These are phyloP conservation scores for Fusarium sp. DNA, from an alignment of 2,329 filamentous ascomycete genomes.

Conservation along the genomic window DNA sequence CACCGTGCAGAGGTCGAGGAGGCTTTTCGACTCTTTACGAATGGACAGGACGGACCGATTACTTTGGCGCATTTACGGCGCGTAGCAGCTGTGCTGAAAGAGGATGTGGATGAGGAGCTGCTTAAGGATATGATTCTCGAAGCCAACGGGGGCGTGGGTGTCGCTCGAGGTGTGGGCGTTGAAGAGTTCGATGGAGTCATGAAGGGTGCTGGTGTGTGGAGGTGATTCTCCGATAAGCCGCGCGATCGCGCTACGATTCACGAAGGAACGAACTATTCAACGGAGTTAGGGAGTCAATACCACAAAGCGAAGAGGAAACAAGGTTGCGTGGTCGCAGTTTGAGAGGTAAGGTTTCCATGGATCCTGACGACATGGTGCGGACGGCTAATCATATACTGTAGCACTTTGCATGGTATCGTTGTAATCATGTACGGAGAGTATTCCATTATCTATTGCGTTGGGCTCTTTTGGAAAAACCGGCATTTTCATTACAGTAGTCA, in stretches of 20 bases:
- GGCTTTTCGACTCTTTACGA: conserved; percentile 84
- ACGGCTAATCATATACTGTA: conserved; percentile 6
- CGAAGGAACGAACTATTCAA: conserved; percentile 30
- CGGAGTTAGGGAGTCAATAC: conserved; percentile 14
- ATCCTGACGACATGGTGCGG: not conserved
- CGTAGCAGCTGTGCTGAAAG: conserved; percentile 83
- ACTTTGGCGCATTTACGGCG: conserved; percentile 81
- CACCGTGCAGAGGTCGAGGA: conserved; percentile 77
- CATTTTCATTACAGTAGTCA: not conserved
- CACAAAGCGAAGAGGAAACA: not conserved
- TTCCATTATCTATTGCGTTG: not conserved
- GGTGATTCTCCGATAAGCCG: conserved; percentile 57
- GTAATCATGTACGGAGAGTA: not conserved
- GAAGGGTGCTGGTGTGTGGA: conserved; percentile 84
- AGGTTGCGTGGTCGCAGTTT: not conserved
- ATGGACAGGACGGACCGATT: conserved; percentile 68
- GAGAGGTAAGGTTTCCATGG: conserved; percentile 6
- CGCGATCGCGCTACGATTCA: conserved; percentile 24
- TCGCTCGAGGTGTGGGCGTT: conserved; percentile 75
- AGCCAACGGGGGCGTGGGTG: conserved; percentile 84
- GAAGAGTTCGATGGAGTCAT: conserved; percentile 90
- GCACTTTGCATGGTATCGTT: not conserved
- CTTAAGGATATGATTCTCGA: conserved; percentile 95
- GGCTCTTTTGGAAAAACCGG: not conserved
- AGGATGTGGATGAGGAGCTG: conserved; percentile 84